Conservation (phyloP, 1,139 yeast species). For the Scheffersomyces insectosa region DNA sequence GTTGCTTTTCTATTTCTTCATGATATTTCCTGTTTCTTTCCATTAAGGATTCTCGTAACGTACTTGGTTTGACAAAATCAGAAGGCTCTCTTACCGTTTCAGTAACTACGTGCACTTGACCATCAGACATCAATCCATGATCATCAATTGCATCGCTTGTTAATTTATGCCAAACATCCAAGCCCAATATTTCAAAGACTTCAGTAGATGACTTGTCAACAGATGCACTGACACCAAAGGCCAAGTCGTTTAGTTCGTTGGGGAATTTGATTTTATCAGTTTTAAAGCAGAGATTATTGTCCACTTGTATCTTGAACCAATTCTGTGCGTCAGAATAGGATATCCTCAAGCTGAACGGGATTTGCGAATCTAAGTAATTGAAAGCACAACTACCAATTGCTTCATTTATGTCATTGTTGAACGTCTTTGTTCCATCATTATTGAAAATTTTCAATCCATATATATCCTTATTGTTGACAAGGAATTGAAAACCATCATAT, state of each 20-base stretch:
- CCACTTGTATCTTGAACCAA: slow-evolving; percentile 63
- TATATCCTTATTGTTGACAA: slow-evolving; percentile 50
- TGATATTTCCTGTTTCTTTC: slow-evolving; percentile 32
- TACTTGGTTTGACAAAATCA: slow-evolving; percentile 17
- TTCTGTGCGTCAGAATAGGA: slow-evolving; percentile 49
- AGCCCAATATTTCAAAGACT: slow-evolving; percentile 57
- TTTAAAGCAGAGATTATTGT: slow-evolving; percentile 69
- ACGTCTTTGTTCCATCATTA: slow-evolving; percentile 51
- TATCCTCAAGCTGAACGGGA: slow-evolving; percentile 67
- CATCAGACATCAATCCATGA: slow-evolving; percentile 54
- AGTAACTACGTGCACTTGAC: slow-evolving; percentile 29
- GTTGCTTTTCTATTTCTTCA: slow-evolving; percentile 16
- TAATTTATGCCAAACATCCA: slow-evolving; percentile 54
- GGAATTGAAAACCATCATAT: slow-evolving; percentile 63
- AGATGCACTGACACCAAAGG: slow-evolving; percentile 55
- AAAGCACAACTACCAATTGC: slow-evolving; percentile 59
- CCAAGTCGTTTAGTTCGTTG: slow-evolving; percentile 26
- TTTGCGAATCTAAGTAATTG: slow-evolving; percentile 63
- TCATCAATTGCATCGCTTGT: slow-evolving; percentile 59
- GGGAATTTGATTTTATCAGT: slow-evolving; percentile 53
- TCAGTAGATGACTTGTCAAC: slow-evolving; percentile 45
- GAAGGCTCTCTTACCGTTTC: slow-evolving; percentile 18
- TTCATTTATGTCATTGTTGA: slow-evolving; percentile 17
- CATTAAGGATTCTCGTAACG: slow-evolving; percentile 38
- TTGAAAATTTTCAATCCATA: slow-evolving; percentile 57